These are phyloP conservation scores for Scheffersomyces segobiensis DNA, from an alignment of 1,139 yeast species.

Conservation along the genomic window DNA sequence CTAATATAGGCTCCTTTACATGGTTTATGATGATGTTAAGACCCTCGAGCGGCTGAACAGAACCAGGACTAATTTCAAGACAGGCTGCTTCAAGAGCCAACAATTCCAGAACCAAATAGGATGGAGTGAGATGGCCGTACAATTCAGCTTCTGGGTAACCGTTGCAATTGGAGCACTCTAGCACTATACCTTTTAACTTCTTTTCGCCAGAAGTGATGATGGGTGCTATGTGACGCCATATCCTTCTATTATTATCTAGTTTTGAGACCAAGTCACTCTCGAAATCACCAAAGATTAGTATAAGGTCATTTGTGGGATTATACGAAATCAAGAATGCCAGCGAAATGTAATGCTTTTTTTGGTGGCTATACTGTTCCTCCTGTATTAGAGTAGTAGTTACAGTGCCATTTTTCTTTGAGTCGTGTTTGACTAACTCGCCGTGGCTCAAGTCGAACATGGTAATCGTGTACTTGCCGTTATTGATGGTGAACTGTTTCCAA, in stretches of 20 bases:
- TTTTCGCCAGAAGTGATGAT: conserved; percentile 30
- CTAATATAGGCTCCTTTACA: conserved; percentile 55
- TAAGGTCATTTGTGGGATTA: conserved; percentile 23
- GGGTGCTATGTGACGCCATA: conserved; percentile 62
- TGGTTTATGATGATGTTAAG: conserved; percentile 68
- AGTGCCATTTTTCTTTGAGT: conserved; percentile 2
- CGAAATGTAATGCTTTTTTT: conserved; percentile 33
- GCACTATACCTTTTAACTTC: conserved; percentile 53
- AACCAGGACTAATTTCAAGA: conserved; percentile 8
- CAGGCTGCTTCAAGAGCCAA: conserved; percentile 28
- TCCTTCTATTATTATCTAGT: conserved; percentile 38
- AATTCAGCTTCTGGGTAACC: conserved; percentile 44
- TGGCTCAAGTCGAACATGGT: conserved; percentile 42
- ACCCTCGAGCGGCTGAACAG: conserved; percentile 37
- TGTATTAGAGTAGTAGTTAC: conserved; percentile 6
- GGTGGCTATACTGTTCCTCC: neutral
- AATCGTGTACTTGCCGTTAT: conserved; percentile 21
- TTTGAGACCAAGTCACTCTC: conserved; percentile 62
- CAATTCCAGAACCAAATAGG: conserved; percentile 59
- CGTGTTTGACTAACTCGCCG: conserved; percentile 27
- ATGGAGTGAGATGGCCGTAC: conserved; percentile 82
- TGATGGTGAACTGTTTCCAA: conserved; percentile 14
- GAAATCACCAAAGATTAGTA: conserved; percentile 78
- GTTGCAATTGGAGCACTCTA: conserved; percentile 74
- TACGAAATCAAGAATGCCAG: conserved; percentile 57